These are phyloP conservation scores for Phytopythium vexans DNA, from an alignment of 352 stramenopile genomes.

Conservation along the genomic window DNA sequence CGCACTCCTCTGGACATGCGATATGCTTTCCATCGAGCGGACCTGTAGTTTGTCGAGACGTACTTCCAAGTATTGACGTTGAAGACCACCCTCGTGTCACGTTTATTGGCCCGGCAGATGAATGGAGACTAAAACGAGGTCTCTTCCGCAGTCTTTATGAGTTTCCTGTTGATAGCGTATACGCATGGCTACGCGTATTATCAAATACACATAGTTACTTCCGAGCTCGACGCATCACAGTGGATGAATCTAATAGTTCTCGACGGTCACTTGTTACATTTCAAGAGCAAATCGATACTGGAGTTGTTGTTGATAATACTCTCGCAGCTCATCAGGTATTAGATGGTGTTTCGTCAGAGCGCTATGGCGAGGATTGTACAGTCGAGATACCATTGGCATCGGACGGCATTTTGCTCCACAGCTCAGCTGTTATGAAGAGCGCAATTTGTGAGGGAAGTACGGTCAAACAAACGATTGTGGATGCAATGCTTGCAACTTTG, in stretches of 20 bases:
- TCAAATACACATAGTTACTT: not conserved
- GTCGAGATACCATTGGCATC: too few species aligned
- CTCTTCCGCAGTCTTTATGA: conserved; percentile 5
- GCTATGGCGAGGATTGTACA: too few species aligned
- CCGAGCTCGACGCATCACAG: too few species aligned
- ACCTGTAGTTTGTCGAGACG: not conserved
- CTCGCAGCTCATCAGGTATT: not conserved
- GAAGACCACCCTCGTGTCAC: conserved; percentile 5
- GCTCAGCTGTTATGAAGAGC: not conserved
- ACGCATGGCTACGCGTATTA: conserved; percentile 6
- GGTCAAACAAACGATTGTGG: conserved; percentile 1
- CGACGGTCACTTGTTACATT: too few species aligned
- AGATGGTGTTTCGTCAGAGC: not conserved
- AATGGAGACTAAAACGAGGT: conserved; percentile 3
- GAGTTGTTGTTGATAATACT: not conserved
- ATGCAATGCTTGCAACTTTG: conserved; percentile 1
- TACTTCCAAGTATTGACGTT: conserved; percentile 5
- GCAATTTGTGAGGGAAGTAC: not conserved
- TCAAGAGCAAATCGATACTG: too few species aligned
- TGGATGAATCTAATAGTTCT: not conserved
- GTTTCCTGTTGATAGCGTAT: conserved; percentile 5
- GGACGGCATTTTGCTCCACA: too few species aligned
- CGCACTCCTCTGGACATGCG: conserved; percentile 6
- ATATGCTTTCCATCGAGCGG: conserved; percentile 13
- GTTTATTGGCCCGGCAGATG: conserved; percentile 10